Evolutionary conservation across 495 filamentous ascomycete genomes (phyloP), one percentile per base, ranked within the genome.

Genomic region (Umbilicaria muhlenbergii): DNA sequence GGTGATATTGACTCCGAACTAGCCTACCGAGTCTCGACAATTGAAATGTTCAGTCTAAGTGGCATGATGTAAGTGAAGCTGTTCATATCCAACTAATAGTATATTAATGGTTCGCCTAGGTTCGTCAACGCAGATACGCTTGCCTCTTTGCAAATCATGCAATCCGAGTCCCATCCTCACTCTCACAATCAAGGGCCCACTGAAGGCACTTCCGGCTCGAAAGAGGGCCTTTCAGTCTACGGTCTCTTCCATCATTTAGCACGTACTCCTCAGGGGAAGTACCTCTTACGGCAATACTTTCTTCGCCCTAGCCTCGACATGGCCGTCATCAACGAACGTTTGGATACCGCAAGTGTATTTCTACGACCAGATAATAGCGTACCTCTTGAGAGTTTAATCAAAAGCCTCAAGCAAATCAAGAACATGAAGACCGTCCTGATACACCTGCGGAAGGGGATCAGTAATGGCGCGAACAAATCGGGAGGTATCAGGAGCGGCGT

Each of bases 211-310:
- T 79, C 80, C 0, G 80, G 79, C 12, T 74, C 79, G 0, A 95
- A 94, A 57, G 86, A 95, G 58, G 81, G 78, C 7, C 71, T 95
- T n/a, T 94, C 88, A 2, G 61, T 98, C 1, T 92, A 82, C 49
- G 91, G 87, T 3, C 66, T 92, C 11, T 86, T 92, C 47, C 74
- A 80, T 36, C 70, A 80, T 34, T 66, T 89, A 45, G 82, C 92
- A 35, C 74, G 71, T 31, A 94, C 85, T 2, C 77, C 85, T 5
- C 84, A 94, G 51, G 91, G 92, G 2, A 85, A 79, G 51, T 57
- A 65, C 18, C 74, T 72, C 38, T 69, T 98, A 3, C 78, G 83
- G 16, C 81, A 86, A 52, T 82, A 84, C 50, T 93, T 98, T 48
- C 68, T 95, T 28, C 78, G 82, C 0, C 91, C 91, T 31, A 92